Conservation (phyloP, 1,284 basidiomycete genomes). For the Porodaedalea pini region DNA sequence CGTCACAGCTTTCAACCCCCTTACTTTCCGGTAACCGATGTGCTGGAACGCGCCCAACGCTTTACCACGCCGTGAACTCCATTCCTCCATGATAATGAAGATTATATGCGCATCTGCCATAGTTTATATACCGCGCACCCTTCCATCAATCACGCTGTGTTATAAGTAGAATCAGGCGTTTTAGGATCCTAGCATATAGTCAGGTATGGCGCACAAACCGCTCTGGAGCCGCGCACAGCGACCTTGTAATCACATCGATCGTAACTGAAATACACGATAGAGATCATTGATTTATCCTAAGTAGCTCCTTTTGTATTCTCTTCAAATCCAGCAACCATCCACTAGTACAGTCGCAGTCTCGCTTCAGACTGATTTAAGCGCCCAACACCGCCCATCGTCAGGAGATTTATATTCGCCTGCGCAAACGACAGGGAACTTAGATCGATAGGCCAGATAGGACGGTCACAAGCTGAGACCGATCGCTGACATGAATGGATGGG, state of each 20-base stretch:
- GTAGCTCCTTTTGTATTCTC: background rate
- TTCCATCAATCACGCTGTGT: conserved; percentile 10
- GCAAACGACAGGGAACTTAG: background rate
- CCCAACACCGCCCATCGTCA: background rate
- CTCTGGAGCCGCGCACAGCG: background rate
- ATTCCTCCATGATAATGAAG: background rate
- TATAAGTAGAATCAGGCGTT: background rate
- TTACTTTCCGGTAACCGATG: background rate
- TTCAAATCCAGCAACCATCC: background rate
- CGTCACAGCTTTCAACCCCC: background rate
- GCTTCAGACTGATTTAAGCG: background rate
- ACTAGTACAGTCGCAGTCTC: background rate
- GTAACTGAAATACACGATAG: background rate
- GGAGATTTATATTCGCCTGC: conserved; percentile 1
- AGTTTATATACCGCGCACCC: background rate
- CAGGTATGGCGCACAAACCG: background rate
- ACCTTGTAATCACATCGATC: conserved; percentile 7
- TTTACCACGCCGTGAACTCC: background rate
- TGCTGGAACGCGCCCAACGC: background rate
- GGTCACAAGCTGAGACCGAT: conserved; percentile 10
- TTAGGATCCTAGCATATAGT: background rate
- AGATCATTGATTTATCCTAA: background rate
- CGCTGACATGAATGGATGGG: conserved; percentile 10
- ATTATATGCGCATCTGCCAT: background rate
- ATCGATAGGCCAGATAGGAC: background rate